Base-by-base conservation (phyloP, 2,329 filamentous ascomycete genomes). In the Fusarium sp. region DNA sequence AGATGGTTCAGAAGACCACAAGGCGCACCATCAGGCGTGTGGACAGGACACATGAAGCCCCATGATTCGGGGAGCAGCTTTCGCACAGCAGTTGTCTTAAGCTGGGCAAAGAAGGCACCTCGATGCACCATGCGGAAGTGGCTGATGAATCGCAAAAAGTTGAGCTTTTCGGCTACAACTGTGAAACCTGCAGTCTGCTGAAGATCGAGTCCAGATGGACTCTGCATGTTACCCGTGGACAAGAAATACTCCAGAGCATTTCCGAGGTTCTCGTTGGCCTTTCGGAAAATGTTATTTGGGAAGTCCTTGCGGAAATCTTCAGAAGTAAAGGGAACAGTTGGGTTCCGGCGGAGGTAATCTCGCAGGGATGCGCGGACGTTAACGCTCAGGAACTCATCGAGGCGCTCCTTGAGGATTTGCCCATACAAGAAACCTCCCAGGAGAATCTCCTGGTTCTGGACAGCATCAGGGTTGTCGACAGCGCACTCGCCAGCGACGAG, bases 81-180 rank as follows among this genome's bases (percentile, higher is more conserved):
- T 86, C 97, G 91, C 60, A 99, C 97, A 0, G 97, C 97, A 0
- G 97, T 99, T 0, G 97, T 99, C 85, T 98, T 98, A 74, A 99
- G 85, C 82, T 98, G 94, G 5, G 97, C 97, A 83, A 99, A 99
- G 89, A 99, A 99, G 81, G 95, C 97, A 87, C 97, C 97, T 91
- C 97, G 92, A 86, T 99, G 97, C 67, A 99, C 95, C 95, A 98
- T 98, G 76, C 97, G 93, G 89, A 99, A 99, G 84, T 99, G 97
- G 83, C 94, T 97, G 85, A 99, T 97, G 86, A 98, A 99, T 79
- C 97, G 94, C 80, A 97, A 91, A 82, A 98, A 99, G 86, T 99
- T 99, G 82, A 99, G 96, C 88, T 98, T 98, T 82, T 99, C 97
- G 4, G 97, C 97, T 61, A 98, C 95, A 60, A 99, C 95, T 0